Base-by-base conservation (phyloP, 306 rosid genomes). In the Mimosa pudica region DNA sequence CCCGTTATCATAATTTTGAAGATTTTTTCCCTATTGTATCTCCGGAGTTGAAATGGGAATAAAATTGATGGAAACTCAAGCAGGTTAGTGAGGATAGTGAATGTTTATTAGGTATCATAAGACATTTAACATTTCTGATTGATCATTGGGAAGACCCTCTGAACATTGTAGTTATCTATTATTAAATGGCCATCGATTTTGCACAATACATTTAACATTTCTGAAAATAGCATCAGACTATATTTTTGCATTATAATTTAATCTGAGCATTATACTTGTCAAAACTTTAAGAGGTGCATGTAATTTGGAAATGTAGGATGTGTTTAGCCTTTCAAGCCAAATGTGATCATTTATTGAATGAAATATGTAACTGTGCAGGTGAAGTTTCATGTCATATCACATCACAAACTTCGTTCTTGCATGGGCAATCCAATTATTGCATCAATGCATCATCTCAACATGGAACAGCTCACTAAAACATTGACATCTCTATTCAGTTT, bases 401-500 rank as follows among this genome's bases (percentile, higher is more conserved):
- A 89, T 85, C 79, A 84, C 90, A 91, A 79, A 86, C 94, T 95
- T 65, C 78, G 81, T 63, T 47, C 79, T 79, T 80, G 86, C 70
- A 75, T 80, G 79, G 71, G 86, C 64, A 84, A 84, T 84, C 85
- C 90, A 66, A 89, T 87, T 73, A 84, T 84, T 7, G 83, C 97
- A 84, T 90, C 98, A 71, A 66, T 86, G 81, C 97, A 85, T 80
- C 87, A 91, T 85, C 97, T 95, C 69, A 92, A 91, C 88, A 72
- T 83, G 97, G 97, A 95, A 77, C 98, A 92, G 84, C 98, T 95
- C 70, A 81, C 92, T 3, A 95, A 95, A 89, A 80, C 98, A 51
- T 81, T 95, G 84, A 63, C 91, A 41, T 87, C 97, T 64, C 84
- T 95, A 45, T 85, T 87, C 42, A 83, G 85, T 84, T 80, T 95